Percentiles rank a stretch among this genome's conserved stretches.
phyloP scores from a whole-genome alignment of 2,329 filamentous ascomycete species.

The Ceratocystis eucalypticola region DNA sequence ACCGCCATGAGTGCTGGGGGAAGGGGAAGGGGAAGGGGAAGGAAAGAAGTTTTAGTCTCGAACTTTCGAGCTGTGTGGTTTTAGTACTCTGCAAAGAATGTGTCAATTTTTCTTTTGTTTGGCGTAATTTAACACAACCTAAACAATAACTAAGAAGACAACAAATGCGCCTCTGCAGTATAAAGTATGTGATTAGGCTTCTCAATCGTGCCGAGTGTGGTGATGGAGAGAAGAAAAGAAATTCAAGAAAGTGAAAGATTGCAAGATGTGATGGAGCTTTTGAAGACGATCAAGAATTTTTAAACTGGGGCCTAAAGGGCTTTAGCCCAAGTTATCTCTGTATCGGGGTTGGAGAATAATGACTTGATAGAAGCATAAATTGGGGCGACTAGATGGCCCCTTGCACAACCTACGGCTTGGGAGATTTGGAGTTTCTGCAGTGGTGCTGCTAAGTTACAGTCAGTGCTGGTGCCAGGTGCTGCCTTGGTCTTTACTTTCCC shows the following conservation, averaged over 20 bases:
- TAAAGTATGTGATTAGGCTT: too few relatives aligned
- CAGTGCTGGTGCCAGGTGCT: too few relatives aligned
- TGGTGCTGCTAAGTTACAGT: too few relatives aligned
- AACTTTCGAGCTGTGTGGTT: too few relatives aligned
- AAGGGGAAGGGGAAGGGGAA: background rate
- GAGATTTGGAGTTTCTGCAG: too few relatives aligned
- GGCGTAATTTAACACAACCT: too few relatives aligned
- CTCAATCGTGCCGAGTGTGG: background rate
- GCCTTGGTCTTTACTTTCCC: background rate
- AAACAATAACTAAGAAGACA: too few relatives aligned
- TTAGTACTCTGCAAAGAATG: too few relatives aligned
- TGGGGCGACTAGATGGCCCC: background rate
- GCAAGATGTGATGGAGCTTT: background rate
- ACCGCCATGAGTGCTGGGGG: background rate
- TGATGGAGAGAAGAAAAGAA: background rate
- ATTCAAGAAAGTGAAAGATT: background rate
- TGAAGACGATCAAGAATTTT: slow-evolving; percentile 9
- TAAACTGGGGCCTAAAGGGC: slow-evolving; percentile 9
- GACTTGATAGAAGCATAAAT: background rate
- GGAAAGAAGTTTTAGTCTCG: background rate
- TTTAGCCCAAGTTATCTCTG: slow-evolving; percentile 13
- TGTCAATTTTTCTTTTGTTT: too few relatives aligned
- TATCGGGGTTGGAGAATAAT: background rate
- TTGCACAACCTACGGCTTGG: background rate
- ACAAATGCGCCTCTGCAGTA: too few relatives aligned